Evolutionary conservation across 176 grass and related monocot species (phyloP), one percentile per base, ranked within the genome.

Genomic region (Carex pumila): DNA sequence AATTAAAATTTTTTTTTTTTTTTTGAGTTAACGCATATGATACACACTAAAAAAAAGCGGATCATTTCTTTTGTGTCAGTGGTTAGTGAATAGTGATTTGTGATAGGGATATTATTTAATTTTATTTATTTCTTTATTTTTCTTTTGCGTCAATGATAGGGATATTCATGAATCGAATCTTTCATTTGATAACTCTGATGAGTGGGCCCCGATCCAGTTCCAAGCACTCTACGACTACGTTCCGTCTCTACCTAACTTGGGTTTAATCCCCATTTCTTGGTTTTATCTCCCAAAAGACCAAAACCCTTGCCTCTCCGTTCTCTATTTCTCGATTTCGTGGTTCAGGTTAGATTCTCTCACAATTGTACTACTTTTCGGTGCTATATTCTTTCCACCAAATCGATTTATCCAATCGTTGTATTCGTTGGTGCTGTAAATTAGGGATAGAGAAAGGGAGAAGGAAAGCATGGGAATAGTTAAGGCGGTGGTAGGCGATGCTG

Each of bases 401-500:
- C 22, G 6, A 30, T 31, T 55, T 52, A 22, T 55, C 22, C 54
- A 31, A 54, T 30, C 5, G 10, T 55, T 55, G 47, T 52, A 55
- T 55, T 77, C 2, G 56, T 57, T 32, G 50, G 50, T 12, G 50
- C 2, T 77, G 22, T 56, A 12, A 70, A 83, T 30, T 29, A 83
- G 79, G 30, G 25, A 36, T 66, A 62, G 61, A 45, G 25, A 64
- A 6, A 83, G 65, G 15, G 15, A 30, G 61, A 75, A 29, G 47
- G 63, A 80, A 83, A 57, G 68, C 39, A 81, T 89, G 85, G 87
- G 65, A 14, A 62, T 89, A 65, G 50, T 92, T 31, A 84, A 84
- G 77, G 88, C 87, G 13, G 90, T 85, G 61, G 81, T 85, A 58
- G 83, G 81, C 54, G 93, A 94, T 74, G 86, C 71, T 17, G 77